Evolutionary conservation across 1,139 yeast species (phyloP).

Genomic region (Saccharomyces hybrid): DNA sequence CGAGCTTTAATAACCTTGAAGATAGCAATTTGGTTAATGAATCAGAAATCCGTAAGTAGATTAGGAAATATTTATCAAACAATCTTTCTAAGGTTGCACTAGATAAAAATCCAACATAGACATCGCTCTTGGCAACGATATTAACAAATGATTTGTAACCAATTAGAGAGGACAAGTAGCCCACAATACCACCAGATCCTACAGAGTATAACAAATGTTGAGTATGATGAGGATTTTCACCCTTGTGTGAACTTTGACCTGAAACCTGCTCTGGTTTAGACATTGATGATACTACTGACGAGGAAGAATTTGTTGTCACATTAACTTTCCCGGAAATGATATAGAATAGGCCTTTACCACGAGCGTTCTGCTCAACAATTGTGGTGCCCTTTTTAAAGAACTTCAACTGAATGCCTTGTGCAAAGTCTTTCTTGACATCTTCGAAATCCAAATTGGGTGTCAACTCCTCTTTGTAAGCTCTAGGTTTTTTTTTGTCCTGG

Average conservation of each 20-base stretch:
- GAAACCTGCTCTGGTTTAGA: slow-evolving; percentile 11
- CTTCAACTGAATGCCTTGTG: slow-evolving; percentile 52
- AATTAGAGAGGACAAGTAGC: slow-evolving; percentile 72
- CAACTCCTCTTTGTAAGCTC: slow-evolving; percentile 20
- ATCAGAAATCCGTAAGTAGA: slow-evolving; percentile 72
- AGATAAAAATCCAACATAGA: slow-evolving; percentile 67
- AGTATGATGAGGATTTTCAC: slow-evolving; percentile 12
- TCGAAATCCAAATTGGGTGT: slow-evolving; percentile 37
- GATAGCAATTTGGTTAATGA: slow-evolving; percentile 61
- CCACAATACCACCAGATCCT: slow-evolving; percentile 76
- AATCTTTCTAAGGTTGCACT: slow-evolving; percentile 54
- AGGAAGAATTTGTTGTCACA: slow-evolving; percentile 36
- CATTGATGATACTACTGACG: slow-evolving; percentile 7
- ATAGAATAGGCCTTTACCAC: slow-evolving; percentile 68
- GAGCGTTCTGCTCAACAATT: slow-evolving; percentile 56
- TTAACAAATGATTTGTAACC: slow-evolving; percentile 76
- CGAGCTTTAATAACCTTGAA: slow-evolving; percentile 62
- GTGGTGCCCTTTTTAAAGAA: slow-evolving; percentile 47
- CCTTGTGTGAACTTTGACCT: neutral
- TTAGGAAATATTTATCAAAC: slow-evolving; percentile 67
- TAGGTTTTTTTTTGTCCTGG: slow-evolving; percentile 8
- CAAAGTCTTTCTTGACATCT: slow-evolving; percentile 55
- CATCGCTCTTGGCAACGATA: slow-evolving; percentile 50
- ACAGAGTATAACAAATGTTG: slow-evolving; percentile 51
- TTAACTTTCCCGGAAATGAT: slow-evolving; percentile 73